Conservation (phyloP, 2,329 filamentous ascomycete species). For the Penicillium olsonii region DNA sequence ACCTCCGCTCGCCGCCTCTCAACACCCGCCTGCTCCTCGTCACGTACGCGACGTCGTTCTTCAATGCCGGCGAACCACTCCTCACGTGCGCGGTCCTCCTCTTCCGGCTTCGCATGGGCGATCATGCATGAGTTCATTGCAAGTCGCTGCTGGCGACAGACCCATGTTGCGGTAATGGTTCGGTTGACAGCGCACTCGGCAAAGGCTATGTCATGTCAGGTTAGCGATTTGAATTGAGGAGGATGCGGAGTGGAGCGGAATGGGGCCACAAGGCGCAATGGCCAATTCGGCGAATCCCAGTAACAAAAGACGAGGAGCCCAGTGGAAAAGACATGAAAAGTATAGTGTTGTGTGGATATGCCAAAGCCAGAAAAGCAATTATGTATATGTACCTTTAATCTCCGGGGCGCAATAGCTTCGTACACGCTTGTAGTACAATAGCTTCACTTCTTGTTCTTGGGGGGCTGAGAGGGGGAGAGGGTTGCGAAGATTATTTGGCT, state of each 20-base stretch:
- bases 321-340: background rate
- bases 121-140: constrained; percentile 96
- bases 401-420: constrained; percentile 72
- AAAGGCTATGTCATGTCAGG: constrained; percentile 64
- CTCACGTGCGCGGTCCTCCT: constrained; percentile 84
- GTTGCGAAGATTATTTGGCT: constrained; percentile 58
- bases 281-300: background rate
- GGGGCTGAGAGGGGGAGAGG: constrained; percentile 79
- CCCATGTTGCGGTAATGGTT: constrained; percentile 84
- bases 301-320: background rate
- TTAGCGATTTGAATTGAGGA: background rate
- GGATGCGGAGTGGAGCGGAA: background rate
- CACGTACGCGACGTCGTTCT: constrained; percentile 67
- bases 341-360: background rate
- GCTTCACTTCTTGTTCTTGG: constrained; percentile 79
- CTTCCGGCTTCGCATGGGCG: constrained; percentile 75
- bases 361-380: background rate
- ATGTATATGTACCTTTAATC: constrained; percentile 65
- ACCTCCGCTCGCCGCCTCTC: constrained; percentile 45
- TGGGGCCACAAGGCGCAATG: background rate
- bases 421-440: constrained; percentile 79
- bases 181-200: constrained; percentile 84
- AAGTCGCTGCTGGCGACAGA: constrained; percentile 75
- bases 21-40: constrained; percentile 56
- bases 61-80: constrained; percentile 86